Percentiles rank a stretch among this genome's conserved stretches.
Conservation (phyloP, 1,284 basidiomycete genomes). For the Fomitiporia mediterranea region DNA sequence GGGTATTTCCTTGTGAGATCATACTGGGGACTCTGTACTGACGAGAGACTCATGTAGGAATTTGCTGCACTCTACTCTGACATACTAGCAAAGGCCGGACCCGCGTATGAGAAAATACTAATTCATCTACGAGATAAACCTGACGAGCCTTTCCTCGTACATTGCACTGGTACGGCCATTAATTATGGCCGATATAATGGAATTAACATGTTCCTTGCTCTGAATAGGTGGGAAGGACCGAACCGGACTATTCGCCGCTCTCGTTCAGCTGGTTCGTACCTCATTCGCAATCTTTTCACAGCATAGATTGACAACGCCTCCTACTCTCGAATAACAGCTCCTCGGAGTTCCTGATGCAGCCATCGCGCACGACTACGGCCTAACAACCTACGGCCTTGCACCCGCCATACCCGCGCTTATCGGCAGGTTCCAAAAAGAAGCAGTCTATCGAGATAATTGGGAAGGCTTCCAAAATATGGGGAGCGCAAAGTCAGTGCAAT, state of each 20-base stretch:
- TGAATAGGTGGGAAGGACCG: constrained; percentile 42
- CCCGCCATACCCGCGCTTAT: constrained; percentile 33
- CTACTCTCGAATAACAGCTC: constrained; percentile 27
- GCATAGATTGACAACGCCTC: background rate
- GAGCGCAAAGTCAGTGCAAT: constrained; percentile 31
- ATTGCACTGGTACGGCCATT: constrained; percentile 37
- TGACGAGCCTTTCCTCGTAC: constrained; percentile 37
- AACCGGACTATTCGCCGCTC: constrained; percentile 37
- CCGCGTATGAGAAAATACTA: constrained; percentile 33
- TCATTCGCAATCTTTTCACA: constrained; percentile 4
- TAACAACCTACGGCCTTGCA: constrained; percentile 38
- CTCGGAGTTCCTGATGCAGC: constrained; percentile 38
- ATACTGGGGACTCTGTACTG: background rate
- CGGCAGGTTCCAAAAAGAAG: constrained; percentile 31
- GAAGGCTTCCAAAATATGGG: constrained; percentile 35
- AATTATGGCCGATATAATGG: background rate
- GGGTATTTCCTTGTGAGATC: background rate
- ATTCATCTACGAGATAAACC: constrained; percentile 37
- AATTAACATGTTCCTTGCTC: constrained; percentile 2
- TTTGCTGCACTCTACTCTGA: constrained; percentile 33
- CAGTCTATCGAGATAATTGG: constrained; percentile 35
- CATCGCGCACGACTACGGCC: constrained; percentile 38
- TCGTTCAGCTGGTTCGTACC: constrained; percentile 32
- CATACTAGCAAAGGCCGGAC: constrained; percentile 32
- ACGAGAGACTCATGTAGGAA: constrained; percentile 26